Conservation (phyloP, 441 rosid genomes). For the Mallotus repandus region DNA sequence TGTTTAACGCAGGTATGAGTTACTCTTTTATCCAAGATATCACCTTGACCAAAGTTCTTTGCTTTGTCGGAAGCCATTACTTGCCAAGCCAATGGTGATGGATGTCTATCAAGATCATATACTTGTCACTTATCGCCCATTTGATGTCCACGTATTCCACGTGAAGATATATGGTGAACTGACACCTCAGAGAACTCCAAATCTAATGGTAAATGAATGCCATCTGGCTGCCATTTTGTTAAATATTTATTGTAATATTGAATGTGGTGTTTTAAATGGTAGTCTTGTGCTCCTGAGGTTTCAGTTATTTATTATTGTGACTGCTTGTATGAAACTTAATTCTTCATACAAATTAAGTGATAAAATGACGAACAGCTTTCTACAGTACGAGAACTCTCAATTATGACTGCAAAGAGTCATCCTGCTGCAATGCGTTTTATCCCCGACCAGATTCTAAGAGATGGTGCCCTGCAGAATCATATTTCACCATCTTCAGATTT, state of each 20-base stretch:
- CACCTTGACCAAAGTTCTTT: constrained; percentile 95
- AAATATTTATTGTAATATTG: constrained; percentile 11
- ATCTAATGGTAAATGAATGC: constrained; percentile 68
- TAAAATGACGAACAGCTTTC: constrained; percentile 99
- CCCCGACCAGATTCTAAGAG: constrained; percentile 81
- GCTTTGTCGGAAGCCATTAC: constrained; percentile 80
- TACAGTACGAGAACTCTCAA: constrained; percentile 99
- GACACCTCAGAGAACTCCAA: constrained; percentile 74
- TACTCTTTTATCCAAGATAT: constrained; percentile 95
- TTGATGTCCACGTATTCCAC: constrained; percentile 88
- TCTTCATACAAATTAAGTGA: constrained; percentile 85
- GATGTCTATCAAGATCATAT: constrained; percentile 87
- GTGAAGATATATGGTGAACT: constrained; percentile 71
- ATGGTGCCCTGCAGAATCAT: constrained; percentile 41
- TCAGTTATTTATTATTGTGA: constrained; percentile 23
- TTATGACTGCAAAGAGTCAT: constrained; percentile 99
- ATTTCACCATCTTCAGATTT: constrained; percentile 47
- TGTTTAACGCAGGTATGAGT: constrained; percentile 66
- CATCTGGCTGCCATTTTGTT: constrained; percentile 13
- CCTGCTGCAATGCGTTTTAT: constrained; percentile 99
- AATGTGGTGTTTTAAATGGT: constrained; percentile 6
- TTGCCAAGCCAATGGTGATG: constrained; percentile 96
- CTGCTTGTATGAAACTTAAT: constrained; percentile 36
- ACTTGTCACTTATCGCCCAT: constrained; percentile 86
- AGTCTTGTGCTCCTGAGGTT: constrained; percentile 20